Evolutionary conservation across 257 asterid genomes (phyloP).

Genomic region (Coffea eugenioides): DNA sequence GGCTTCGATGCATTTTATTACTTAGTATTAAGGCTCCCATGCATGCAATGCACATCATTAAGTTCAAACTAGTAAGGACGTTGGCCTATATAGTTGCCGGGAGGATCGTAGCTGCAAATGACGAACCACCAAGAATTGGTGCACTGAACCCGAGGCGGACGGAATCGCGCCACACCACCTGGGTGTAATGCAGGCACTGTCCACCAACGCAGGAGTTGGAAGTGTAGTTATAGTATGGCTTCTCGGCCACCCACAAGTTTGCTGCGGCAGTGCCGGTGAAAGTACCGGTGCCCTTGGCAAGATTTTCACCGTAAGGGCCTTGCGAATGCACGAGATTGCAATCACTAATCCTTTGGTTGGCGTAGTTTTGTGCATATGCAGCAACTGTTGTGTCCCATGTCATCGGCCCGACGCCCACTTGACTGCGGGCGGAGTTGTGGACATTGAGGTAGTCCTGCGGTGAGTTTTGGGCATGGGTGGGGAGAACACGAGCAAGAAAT

Average conservation of each 20-base stretch:
- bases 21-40: no score
- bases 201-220: conserved; percentile 37
- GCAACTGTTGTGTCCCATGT: conserved; percentile 40
- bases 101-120: conserved; percentile 40
- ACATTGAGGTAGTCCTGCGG: conserved; percentile 25
- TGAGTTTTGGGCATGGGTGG: conserved; percentile 15
- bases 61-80: conserved; percentile 24
- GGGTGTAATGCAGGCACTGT: conserved; percentile 57
- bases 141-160: conserved; percentile 41
- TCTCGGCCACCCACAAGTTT: conserved; percentile 42
- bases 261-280: conserved; percentile 34
- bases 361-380: conserved; percentile 38
- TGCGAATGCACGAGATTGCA: conserved; percentile 31
- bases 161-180: conserved; percentile 51
- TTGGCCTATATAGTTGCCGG: conserved; percentile 19
- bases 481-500: not conserved
- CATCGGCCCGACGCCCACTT: conserved; percentile 37
- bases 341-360: conserved; percentile 26
- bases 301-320: conserved; percentile 56
- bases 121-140: conserved; percentile 32
- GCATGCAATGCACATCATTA: no score
- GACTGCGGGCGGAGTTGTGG: conserved; percentile 38
- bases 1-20: no score
- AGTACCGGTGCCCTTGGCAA: conserved; percentile 35
- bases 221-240: conserved; percentile 19